Conservation (phyloP, 1,139 yeast species). For the Wickerhamomyces sp. region DNA sequence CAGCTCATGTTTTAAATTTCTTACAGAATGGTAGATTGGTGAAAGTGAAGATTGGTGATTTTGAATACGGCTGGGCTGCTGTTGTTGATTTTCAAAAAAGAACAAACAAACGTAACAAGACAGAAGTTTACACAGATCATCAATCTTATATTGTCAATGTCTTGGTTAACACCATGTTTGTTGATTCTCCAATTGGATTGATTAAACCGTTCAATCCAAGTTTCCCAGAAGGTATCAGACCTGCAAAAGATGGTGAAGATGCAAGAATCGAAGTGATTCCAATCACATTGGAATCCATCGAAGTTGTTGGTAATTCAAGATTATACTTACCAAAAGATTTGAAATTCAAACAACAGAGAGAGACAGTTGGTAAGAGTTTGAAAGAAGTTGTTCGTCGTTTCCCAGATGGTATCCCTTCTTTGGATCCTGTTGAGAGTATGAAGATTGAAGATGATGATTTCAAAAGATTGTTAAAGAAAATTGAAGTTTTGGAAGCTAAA, state of each 20-base stretch:
- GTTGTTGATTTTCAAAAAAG: conserved; percentile 76
- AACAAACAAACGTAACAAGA: conserved; percentile 49
- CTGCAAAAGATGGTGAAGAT: conserved; percentile 68
- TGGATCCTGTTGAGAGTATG: conserved; percentile 92
- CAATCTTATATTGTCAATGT: conserved; percentile 87
- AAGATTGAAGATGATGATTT: conserved; percentile 81
- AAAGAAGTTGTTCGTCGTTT: conserved; percentile 76
- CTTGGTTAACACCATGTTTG: conserved; percentile 72
- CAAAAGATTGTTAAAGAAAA: conserved; percentile 61
- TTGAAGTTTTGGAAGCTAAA: conserved; percentile 76
- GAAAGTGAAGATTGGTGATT: conserved; percentile 46
- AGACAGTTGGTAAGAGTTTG: conserved; percentile 70
- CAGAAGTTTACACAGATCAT: conserved; percentile 61
- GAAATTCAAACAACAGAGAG: conserved; percentile 64
- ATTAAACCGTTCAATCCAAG: conserved; percentile 66
- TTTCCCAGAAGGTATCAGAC: conserved; percentile 85
- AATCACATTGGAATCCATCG: conserved; percentile 72
- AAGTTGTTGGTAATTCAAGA: conserved; percentile 72
- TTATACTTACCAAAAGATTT: conserved; percentile 78
- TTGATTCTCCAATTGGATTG: conserved; percentile 67
- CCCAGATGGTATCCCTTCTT: conserved; percentile 82
- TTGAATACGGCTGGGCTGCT: conserved; percentile 93
- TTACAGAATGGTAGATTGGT: conserved; percentile 86
- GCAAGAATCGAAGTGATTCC: conserved; percentile 78
- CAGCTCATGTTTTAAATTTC: conserved; percentile 77